phyloP scores from a whole-genome alignment of 306 rosid genomes.

The Quercus glauca region DNA sequence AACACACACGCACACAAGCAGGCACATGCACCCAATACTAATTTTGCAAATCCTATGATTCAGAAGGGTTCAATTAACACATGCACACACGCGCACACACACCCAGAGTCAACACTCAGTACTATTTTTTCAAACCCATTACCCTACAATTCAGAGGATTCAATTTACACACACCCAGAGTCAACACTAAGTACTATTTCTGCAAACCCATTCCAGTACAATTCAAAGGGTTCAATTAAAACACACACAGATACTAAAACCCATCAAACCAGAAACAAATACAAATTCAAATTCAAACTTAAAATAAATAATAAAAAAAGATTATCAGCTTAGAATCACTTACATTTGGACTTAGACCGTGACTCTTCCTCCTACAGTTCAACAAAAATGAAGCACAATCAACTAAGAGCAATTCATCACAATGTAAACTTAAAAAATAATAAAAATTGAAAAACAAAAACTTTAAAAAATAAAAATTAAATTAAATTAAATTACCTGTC shows the following conservation, averaged over 20 bases:
- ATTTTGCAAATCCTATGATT: too few species aligned
- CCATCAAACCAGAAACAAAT: background rate
- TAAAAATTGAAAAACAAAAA: background rate
- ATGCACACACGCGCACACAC: fast-evolving
- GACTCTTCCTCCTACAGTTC: slow-evolving; percentile 53
- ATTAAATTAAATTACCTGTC: slow-evolving; percentile 40
- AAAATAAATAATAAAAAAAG: too few species aligned
- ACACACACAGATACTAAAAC: background rate
- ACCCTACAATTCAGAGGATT: too few species aligned
- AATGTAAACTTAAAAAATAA: background rate
- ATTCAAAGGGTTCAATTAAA: too few species aligned
- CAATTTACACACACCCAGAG: too few species aligned
- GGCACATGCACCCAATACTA: too few species aligned
- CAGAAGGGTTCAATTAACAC: too few species aligned
- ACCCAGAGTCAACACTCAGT: too few species aligned
- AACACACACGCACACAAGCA: too few species aligned
- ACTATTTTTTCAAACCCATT: too few species aligned
- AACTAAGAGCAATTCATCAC: background rate
- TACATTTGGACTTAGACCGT: slow-evolving; percentile 66
- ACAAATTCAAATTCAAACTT: background rate
- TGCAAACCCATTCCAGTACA: too few species aligned
- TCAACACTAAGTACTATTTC: too few species aligned
- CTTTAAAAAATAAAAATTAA: background rate
- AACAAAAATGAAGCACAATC: slow-evolving; percentile 9
- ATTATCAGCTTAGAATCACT: slow-evolving; percentile 1